Percentiles rank a stretch among this genome's conserved stretches.
phyloP scores from a whole-genome alignment of 352 stramenopile genomes.

The Pythium insidiosum region DNA sequence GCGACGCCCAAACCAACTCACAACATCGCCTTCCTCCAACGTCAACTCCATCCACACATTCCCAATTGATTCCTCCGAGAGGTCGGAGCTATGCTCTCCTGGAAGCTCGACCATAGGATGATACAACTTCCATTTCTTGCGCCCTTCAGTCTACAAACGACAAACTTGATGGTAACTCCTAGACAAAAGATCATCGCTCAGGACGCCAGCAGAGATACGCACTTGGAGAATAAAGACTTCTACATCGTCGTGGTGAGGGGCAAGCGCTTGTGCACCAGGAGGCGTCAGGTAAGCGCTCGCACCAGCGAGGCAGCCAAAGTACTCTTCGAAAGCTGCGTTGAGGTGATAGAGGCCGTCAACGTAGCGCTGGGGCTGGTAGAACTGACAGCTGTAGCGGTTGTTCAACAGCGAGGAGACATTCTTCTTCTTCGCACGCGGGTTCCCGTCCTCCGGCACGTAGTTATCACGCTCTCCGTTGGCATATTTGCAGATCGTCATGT shows the following conservation, averaged over 20 bases:
- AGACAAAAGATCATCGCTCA: too few species aligned
- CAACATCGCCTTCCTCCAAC: slow-evolving; percentile 73
- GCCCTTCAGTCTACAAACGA: slow-evolving; percentile 57
- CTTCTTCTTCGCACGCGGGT: slow-evolving; percentile 24
- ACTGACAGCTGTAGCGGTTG: slow-evolving; percentile 77
- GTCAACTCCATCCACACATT: slow-evolving; percentile 79
- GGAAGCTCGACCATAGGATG: slow-evolving; percentile 59
- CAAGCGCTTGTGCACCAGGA: slow-evolving; percentile 69
- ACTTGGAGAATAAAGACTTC: slow-evolving; percentile 79
- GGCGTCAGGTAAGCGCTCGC: slow-evolving; percentile 78
- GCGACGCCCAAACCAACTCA: slow-evolving; percentile 3
- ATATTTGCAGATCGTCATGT: slow-evolving; percentile 76
- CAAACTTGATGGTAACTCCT: not conserved
- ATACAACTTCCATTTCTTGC: slow-evolving; percentile 88
- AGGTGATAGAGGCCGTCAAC: slow-evolving; percentile 61
- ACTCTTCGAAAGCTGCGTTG: slow-evolving; percentile 72
- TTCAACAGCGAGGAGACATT: slow-evolving; percentile 57
- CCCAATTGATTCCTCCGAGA: slow-evolving; percentile 53
- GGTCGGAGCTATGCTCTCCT: slow-evolving; percentile 72
- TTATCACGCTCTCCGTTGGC: slow-evolving; percentile 57
- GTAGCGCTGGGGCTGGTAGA: slow-evolving; percentile 85
- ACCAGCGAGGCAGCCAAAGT: slow-evolving; percentile 70
- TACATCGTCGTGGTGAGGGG: slow-evolving; percentile 80
- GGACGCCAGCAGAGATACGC: too few species aligned
- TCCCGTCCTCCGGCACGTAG: slow-evolving; percentile 21